phyloP scores from a whole-genome alignment of 768 basidiomycete species.

The Pleurotus djamor region DNA sequence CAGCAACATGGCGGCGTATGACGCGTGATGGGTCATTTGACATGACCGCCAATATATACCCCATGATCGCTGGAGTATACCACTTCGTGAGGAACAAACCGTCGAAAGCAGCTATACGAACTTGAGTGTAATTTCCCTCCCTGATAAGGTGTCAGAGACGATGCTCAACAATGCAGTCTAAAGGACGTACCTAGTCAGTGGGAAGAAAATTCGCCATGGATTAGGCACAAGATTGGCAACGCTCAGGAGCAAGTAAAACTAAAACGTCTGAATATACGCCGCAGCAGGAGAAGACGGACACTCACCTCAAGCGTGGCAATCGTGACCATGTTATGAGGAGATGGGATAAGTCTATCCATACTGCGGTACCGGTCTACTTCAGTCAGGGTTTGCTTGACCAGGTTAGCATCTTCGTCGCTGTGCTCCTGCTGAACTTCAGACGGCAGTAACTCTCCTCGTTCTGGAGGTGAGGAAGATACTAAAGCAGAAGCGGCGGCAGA shows the following conservation, averaged over 20 bases:
- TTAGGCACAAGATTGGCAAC: constrained; percentile 76
- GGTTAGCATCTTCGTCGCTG: constrained; percentile 62
- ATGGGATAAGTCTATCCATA: constrained; percentile 94
- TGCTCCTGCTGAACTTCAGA: constrained; percentile 66
- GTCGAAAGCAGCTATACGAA: constrained; percentile 93
- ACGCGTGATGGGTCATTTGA: constrained; percentile 80
- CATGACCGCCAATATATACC: constrained; percentile 86
- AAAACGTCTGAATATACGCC: constrained; percentile 5
- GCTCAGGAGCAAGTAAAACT: constrained; percentile 83
- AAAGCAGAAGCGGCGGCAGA: constrained; percentile 78
- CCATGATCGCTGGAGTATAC: constrained; percentile 82
- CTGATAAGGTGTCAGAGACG: constrained; percentile 32
- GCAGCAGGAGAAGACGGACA: neutral
- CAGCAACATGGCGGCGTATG: constrained; percentile 85
- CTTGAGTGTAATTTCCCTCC: constrained; percentile 91
- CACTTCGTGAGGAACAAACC: constrained; percentile 88
- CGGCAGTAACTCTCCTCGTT: constrained; percentile 74
- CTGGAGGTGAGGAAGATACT: constrained; percentile 74
- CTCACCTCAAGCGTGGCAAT: constrained; percentile 86
- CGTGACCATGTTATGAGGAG: constrained; percentile 91
- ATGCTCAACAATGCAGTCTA: too few species aligned
- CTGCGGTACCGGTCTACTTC: constrained; percentile 91
- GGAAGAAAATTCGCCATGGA: constrained; percentile 77
- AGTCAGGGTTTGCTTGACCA: constrained; percentile 71
- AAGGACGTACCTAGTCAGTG: constrained; percentile 74